phyloP scores from a whole-genome alignment of 129 eudicot genomes.

The Cynara cardunculus region DNA sequence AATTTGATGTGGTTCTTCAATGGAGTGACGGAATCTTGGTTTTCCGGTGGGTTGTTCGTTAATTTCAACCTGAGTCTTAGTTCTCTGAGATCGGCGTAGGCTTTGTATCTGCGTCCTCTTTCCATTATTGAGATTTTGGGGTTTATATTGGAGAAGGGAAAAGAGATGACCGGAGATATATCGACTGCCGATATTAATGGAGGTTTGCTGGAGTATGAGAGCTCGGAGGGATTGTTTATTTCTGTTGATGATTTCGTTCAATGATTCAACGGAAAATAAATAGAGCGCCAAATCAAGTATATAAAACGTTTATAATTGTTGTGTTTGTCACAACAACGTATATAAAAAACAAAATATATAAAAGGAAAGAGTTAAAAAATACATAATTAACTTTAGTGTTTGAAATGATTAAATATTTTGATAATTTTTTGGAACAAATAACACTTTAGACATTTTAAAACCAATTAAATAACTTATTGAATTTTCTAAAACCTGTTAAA shows the following conservation, averaged over 20 bases:
- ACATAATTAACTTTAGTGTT: too few relatives aligned
- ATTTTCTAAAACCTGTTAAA: too few relatives aligned
- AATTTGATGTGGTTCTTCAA: slow-evolving; percentile 1
- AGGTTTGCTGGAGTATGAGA: not conserved
- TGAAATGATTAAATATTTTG: too few relatives aligned
- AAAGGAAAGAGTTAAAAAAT: too few relatives aligned
- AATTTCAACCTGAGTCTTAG: slow-evolving; percentile 19
- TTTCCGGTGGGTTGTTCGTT: slow-evolving; percentile 4
- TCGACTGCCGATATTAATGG: not conserved
- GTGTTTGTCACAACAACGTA: too few relatives aligned
- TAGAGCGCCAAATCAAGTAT: not conserved
- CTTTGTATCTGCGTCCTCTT: slow-evolving; percentile 30
- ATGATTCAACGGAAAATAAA: not conserved
- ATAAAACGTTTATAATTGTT: too few relatives aligned
- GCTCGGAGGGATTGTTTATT: too few relatives aligned
- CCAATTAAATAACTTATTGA: too few relatives aligned
- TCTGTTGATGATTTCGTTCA: not conserved
- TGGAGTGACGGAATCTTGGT: not conserved
- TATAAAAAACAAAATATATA: too few relatives aligned
- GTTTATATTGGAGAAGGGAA: not conserved
- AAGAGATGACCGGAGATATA: not conserved
- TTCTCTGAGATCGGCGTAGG: slow-evolving; percentile 17
- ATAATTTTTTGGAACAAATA: too few relatives aligned
- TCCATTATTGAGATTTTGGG: slow-evolving; percentile 1
- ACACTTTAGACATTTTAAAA: too few relatives aligned